Evolutionary conservation across 2,329 filamentous ascomycete species (phyloP).

Genomic region (Daldinia sp.): DNA sequence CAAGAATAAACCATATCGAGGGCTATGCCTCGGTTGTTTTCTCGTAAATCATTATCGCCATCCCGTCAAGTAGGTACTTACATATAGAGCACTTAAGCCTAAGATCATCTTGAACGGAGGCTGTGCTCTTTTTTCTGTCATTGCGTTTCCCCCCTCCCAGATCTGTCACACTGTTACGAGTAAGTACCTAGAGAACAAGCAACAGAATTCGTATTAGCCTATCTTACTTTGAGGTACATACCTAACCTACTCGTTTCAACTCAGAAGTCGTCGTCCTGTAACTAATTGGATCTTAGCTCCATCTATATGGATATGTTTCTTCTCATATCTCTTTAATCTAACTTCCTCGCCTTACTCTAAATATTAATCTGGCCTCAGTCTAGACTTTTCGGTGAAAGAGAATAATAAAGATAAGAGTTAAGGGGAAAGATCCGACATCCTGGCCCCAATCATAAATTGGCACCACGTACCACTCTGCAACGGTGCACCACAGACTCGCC

Average conservation of each 20-base stretch:
- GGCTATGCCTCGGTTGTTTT: not conserved
- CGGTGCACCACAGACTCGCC: slow-evolving; percentile 41
- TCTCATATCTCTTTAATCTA: not conserved
- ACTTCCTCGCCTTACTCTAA: not conserved
- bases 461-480: slow-evolving; percentile 25
- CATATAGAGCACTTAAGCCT: slow-evolving; percentile 8
- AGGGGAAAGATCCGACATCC: slow-evolving; percentile 12
- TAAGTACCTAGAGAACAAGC: slow-evolving; percentile 1
- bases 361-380: slow-evolving; percentile 11
- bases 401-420: slow-evolving; percentile 4
- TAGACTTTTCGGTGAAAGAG: slow-evolving; percentile 4
- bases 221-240: not conserved
- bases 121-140: slow-evolving; percentile 8
- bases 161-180: slow-evolving; percentile 3
- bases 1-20: not conserved
- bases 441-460: slow-evolving; percentile 25
- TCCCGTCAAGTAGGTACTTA: slow-evolving; percentile 1
- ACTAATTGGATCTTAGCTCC: not conserved
- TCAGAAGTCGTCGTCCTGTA: not conserved
- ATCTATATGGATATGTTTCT: not conserved
- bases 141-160: slow-evolving; percentile 11
- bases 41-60: slow-evolving; percentile 16
- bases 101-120: slow-evolving; percentile 15
- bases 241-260: not conserved
- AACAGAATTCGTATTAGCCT: not conserved